A percentile compares a stretch with the other conserved stretches of the same genome.
Evolutionary conservation across 2,329 filamentous ascomycete genomes (phyloP).

Genomic region (Aspergillus ustus): DNA sequence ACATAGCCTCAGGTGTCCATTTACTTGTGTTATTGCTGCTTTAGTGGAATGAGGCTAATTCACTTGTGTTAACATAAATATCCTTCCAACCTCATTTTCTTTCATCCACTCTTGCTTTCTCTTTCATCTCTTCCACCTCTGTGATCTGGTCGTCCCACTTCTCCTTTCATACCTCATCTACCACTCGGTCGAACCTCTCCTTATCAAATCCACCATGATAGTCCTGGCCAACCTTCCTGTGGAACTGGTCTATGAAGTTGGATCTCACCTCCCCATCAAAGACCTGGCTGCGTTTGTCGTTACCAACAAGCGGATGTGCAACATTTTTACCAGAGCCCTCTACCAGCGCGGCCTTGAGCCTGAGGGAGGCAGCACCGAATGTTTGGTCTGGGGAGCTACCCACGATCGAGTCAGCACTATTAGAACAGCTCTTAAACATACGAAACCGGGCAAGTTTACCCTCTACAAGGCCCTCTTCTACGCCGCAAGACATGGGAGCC

Average conservation of each 20-base stretch:
- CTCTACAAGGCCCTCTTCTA: background rate
- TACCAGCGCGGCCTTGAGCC: background rate
- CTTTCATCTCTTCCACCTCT: background rate
- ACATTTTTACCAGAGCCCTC: background rate
- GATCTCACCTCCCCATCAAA: background rate
- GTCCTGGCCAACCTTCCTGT: background rate
- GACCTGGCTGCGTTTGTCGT: too few relatives aligned
- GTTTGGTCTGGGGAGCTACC: background rate
- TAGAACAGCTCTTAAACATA: background rate
- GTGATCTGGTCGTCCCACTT: background rate
- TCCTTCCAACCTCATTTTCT: background rate
- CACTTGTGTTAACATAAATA: background rate
- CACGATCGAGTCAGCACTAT: background rate
- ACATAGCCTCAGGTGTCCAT: background rate
- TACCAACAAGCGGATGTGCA: background rate
- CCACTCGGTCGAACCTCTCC: too few relatives aligned
- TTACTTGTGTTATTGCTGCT: background rate
- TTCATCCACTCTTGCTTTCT: background rate
- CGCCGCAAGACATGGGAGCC: background rate
- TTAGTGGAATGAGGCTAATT: background rate
- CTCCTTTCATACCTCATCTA: background rate
- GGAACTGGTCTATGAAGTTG: background rate
- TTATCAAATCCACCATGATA: background rate
- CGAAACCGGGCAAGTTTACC: background rate
- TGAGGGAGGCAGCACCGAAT: background rate